Base-by-base conservation (phyloP, 1,139 yeast species). In the Barnettozyma hawaiiensis region DNA sequence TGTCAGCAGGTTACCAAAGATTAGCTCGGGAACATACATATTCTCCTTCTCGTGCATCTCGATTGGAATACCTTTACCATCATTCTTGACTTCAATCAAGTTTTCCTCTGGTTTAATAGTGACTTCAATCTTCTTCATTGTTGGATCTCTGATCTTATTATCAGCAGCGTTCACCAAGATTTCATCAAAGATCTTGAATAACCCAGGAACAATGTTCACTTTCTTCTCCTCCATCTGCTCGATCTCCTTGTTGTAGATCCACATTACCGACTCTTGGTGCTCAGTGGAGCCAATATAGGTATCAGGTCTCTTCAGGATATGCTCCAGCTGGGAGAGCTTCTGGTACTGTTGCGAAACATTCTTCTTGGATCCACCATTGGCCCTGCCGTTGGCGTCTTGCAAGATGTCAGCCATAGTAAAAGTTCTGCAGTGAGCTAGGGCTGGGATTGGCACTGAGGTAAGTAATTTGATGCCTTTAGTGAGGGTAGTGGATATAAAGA, bases 121-220 rank as follows among this genome's bases (percentile, higher is more conserved):
- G 14, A 94, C 97, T 47, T 79, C 85, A 48, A 94, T 77, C 51
- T 76, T 78, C 58, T 80, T 85, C 98, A 94, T 94, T 8, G 75
- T 57, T 2, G 96, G 87, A 60, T 94, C 99, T 54, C 98, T 79
- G 51, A 92, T 92, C 67, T 94, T 94, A 69, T 94, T 94, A 65
- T 94, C 98, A 14, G 98, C 99, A 3, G 99, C 98, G 63, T 94
- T 94, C 44, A 94, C 99, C 52, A 94, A 70, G 51, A 94, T 90
- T 67, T 94, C 99, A 65, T 94, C 99, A 62, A 92, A 94, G 42
- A 94, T 92, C 67, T 94, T 94, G 67, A 87, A 92, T 48, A 94
- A 67, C 43, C 98, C 99, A 4, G 99, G 98, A 14, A 92, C 97
- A 52, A 89, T 85, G 36, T 73, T 76, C 27, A 92, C 95, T 26